Percentiles rank a stretch among this genome's conserved stretches.
phyloP scores from a whole-genome alignment of 257 asterid species.

The Scutellaria baicalensis region DNA sequence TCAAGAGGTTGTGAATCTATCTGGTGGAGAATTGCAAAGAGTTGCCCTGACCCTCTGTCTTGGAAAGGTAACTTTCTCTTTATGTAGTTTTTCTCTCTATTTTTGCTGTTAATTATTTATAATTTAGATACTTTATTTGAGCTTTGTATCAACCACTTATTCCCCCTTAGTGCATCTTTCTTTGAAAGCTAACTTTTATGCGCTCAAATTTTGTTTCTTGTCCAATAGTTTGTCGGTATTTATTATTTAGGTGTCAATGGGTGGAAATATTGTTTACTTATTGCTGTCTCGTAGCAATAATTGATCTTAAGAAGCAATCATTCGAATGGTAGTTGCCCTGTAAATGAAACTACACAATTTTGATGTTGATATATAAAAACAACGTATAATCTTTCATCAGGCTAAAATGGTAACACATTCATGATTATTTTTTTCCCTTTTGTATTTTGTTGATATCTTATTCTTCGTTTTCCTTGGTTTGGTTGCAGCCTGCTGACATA shows the following conservation, averaged over 20 bases:
- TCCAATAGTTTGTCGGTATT: background rate
- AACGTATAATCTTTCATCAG: background rate
- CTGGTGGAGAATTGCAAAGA: constrained; percentile 99
- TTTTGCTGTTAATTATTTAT: background rate
- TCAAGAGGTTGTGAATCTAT: constrained; percentile 90
- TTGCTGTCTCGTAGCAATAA: background rate
- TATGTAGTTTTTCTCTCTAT: background rate
- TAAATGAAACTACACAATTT: background rate
- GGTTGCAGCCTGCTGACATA: constrained; percentile 93
- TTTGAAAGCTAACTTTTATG: too few relatives aligned
- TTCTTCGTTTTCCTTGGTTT: background rate
- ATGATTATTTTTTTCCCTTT: background rate
- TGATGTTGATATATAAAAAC: background rate
- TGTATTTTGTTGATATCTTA: background rate
- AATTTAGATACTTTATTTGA: background rate
- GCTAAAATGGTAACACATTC: background rate
- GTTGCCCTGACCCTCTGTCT: constrained; percentile 91
- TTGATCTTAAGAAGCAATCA: background rate
- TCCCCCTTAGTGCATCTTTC: background rate
- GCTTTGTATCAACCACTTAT: background rate
- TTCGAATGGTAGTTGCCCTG: background rate
- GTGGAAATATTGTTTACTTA: background rate
- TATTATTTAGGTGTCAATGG: background rate
- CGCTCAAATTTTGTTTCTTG: background rate
- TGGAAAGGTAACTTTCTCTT: constrained; percentile 63